Conservation (phyloP, 768 basidiomycete genomes). For the Mycena crocata region DNA sequence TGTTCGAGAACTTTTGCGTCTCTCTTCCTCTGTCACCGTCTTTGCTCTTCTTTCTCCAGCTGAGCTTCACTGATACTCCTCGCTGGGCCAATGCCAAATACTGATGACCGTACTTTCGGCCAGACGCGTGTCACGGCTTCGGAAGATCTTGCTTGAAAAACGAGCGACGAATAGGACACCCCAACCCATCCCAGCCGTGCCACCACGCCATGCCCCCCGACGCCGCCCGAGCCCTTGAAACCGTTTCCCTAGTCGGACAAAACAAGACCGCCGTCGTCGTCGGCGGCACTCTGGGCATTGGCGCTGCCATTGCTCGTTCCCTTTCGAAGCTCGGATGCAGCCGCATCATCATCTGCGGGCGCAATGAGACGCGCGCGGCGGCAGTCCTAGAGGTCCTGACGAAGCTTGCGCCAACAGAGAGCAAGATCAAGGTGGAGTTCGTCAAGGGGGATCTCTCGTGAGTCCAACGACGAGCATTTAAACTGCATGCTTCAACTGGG, state of each 20-base stretch:
- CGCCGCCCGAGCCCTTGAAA: not conserved
- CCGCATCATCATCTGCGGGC: not conserved
- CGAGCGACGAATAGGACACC: too few relatives aligned
- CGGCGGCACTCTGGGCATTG: not conserved
- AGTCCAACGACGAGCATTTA: not conserved
- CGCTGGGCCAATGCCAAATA: too few relatives aligned
- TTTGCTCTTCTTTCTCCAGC: too few relatives aligned
- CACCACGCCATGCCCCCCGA: conserved; percentile 16
- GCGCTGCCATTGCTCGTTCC: not conserved
- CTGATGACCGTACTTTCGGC: too few relatives aligned
- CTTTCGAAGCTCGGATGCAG: conserved; percentile 8
- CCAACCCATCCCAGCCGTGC: too few relatives aligned
- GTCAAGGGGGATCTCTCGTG: conserved; percentile 6
- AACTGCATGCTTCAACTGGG: too few relatives aligned
- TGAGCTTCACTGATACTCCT: too few relatives aligned
- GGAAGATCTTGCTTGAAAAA: too few relatives aligned
- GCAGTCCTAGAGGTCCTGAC: not conserved
- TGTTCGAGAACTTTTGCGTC: too few relatives aligned
- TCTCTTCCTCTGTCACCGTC: too few relatives aligned
- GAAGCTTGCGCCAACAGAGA: not conserved
- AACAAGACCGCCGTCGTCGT: conserved; percentile 17
- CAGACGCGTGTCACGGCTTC: too few relatives aligned
- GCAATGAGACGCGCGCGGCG: not conserved
- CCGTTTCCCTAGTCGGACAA: conserved; percentile 1
- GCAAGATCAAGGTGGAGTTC: not conserved